Percentiles rank a stretch among this genome's conserved stretches.
phyloP scores from a whole-genome alignment of 2,329 filamentous ascomycete genomes.

The Aspergillus proliferans region DNA sequence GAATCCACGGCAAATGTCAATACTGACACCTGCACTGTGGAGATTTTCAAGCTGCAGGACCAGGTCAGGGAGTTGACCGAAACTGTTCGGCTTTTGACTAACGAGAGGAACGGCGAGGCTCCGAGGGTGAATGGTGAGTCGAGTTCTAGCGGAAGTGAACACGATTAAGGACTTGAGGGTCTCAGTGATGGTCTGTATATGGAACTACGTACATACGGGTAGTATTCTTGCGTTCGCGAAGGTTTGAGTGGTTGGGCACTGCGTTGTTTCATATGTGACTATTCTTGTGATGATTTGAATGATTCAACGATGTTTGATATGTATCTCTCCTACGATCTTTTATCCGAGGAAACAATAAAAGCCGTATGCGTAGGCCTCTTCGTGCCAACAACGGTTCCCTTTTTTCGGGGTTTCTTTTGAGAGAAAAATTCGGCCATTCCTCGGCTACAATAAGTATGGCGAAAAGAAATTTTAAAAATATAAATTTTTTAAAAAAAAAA shows the following conservation, averaged over 20 bases:
- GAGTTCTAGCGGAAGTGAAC: neutral
- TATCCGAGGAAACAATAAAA: neutral
- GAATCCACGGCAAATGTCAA: conserved; percentile 75
- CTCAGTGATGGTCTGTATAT: too few relatives aligned
- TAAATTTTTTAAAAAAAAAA: neutral
- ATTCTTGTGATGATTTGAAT: neutral
- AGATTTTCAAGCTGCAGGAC: conserved; percentile 44
- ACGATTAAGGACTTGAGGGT: too few relatives aligned
- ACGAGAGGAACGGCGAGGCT: conserved; percentile 12
- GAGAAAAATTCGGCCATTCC: too few relatives aligned
- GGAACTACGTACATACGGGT: too few relatives aligned
- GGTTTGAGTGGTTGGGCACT: too few relatives aligned
- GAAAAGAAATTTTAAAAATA: neutral
- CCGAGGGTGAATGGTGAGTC: neutral
- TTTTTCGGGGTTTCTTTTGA: too few relatives aligned
- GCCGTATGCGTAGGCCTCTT: too few relatives aligned
- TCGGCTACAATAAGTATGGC: neutral
- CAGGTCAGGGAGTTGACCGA: conserved; percentile 57
- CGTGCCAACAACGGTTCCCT: too few relatives aligned
- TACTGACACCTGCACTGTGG: conserved; percentile 67
- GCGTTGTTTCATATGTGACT: too few relatives aligned
- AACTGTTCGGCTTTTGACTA: conserved; percentile 55
- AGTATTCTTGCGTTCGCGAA: too few relatives aligned
- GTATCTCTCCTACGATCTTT: neutral
- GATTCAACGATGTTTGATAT: too few relatives aligned